Evolutionary conservation across 768 basidiomycete genomes (phyloP).

Genomic region (Gymnopilus junonius): DNA sequence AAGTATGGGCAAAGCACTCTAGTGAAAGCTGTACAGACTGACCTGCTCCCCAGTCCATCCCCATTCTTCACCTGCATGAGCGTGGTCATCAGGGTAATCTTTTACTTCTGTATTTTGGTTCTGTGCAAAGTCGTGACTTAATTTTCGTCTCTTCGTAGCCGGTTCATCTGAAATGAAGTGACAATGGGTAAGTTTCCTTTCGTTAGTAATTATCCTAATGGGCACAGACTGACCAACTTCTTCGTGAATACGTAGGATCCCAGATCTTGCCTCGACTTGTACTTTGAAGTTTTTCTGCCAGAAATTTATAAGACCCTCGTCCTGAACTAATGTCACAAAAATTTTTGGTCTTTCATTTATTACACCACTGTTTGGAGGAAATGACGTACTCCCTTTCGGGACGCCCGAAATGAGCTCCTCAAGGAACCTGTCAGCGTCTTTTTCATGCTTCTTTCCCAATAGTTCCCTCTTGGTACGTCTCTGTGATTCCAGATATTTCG

Average conservation of each 20-base stretch:
- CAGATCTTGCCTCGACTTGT: conserved; percentile 67
- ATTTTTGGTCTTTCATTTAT: background rate
- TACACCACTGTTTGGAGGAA: background rate
- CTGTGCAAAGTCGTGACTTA: conserved; percentile 20
- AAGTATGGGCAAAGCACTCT: background rate
- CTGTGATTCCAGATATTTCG: conserved; percentile 71
- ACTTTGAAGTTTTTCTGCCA: conserved; percentile 77
- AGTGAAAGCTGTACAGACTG: background rate
- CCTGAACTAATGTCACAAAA: conserved; percentile 52
- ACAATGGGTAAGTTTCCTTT: background rate
- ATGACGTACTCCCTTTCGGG: conserved; percentile 61
- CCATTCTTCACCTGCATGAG: conserved; percentile 19
- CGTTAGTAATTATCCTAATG: background rate
- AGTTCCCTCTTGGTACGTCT: conserved; percentile 53
- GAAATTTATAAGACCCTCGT: conserved; percentile 68
- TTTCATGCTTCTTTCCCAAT: conserved; percentile 57
- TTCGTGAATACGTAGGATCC: conserved; percentile 41
- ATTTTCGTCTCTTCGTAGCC: conserved; percentile 53
- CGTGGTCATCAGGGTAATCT: conserved; percentile 11
- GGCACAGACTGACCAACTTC: background rate
- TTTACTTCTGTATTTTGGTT: conserved; percentile 11
- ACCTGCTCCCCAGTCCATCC: conserved; percentile 19
- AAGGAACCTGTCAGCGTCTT: conserved; percentile 53
- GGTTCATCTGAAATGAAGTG: conserved; percentile 35
- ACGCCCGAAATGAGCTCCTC: conserved; percentile 70